These are phyloP conservation scores for Naumovozyma dairenensis DNA, from an alignment of 805 yeast species.

Conservation along the genomic window DNA sequence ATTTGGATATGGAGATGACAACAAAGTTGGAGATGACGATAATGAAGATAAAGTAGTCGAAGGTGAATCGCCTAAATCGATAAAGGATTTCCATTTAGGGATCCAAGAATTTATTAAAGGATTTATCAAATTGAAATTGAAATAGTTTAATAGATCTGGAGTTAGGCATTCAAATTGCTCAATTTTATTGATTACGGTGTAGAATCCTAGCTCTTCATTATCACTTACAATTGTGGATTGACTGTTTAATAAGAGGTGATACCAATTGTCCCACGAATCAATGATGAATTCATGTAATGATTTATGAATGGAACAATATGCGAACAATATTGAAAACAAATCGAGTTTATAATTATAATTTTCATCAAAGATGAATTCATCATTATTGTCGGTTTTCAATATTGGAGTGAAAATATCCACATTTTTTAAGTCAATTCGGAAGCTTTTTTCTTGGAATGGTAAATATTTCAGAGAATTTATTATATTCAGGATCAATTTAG, in stretches of 20 bases:
- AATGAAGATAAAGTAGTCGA: no score
- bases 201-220: constrained; percentile 15
- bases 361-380: no score
- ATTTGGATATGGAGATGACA: no score
- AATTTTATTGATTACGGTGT: constrained; percentile 11
- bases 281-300: constrained; percentile 10
- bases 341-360: not conserved
- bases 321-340: constrained; percentile 12
- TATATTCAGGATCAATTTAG: no score
- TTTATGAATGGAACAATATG: constrained; percentile 15
- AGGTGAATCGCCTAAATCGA: no score
- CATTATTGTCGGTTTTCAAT: not conserved
- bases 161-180: constrained; percentile 11
- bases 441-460: no score
- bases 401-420: constrained; percentile 11
- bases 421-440: constrained; percentile 4
- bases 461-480: no score
- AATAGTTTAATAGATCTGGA: constrained; percentile 5
- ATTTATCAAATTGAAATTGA: constrained; percentile 8
- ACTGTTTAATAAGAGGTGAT: not conserved
- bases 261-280: constrained; percentile 9
- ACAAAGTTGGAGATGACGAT: not conserved
- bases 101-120: constrained; percentile 14
- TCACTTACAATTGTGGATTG: constrained; percentile 16
- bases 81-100: constrained; percentile 13